Percentiles rank a stretch among this genome's conserved stretches.
phyloP scores from a whole-genome alignment of 208 protist genomes.

The Borovskyia barvae region DNA sequence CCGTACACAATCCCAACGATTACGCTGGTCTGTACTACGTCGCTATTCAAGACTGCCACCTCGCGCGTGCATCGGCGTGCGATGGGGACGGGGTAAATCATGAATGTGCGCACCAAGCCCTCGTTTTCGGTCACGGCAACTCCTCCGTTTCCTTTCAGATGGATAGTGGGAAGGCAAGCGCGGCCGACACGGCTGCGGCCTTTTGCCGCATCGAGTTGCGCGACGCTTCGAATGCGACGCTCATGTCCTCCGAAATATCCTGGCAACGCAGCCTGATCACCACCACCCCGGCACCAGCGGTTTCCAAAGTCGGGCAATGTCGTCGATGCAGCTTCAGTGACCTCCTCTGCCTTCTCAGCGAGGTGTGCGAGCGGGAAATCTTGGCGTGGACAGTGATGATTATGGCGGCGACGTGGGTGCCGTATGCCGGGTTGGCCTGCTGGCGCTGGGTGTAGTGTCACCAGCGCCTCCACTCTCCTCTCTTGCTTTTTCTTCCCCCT shows the following conservation, averaged over 20 bases:
- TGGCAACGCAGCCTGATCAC: constrained; percentile 5
- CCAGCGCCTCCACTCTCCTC: neutral
- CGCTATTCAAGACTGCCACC: constrained; percentile 21
- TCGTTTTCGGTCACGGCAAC: constrained; percentile 10
- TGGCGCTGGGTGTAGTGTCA: constrained; percentile 6
- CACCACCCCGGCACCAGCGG: neutral
- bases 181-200: neutral
- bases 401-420: constrained; percentile 13
- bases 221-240: constrained; percentile 23
- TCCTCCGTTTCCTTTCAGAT: neutral
- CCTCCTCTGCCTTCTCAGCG: constrained; percentile 18
- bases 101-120: constrained; percentile 6
- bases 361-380: constrained; percentile 28
- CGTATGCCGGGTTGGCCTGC: constrained; percentile 6
- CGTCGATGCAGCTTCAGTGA: constrained; percentile 11
- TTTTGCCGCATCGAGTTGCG: constrained; percentile 33
- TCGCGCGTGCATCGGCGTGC: neutral
- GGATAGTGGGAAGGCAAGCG: neutral
- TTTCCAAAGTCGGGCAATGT: constrained; percentile 10
- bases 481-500: neutral
- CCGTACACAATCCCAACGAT: constrained; percentile 15
- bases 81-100: constrained; percentile 9
- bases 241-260: constrained; percentile 13
- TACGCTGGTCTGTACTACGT: constrained; percentile 19
- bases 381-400: constrained; percentile 23